Conservation (phyloP, 2,329 filamentous ascomycete genomes). For the Emericellopsis cladophorae region DNA sequence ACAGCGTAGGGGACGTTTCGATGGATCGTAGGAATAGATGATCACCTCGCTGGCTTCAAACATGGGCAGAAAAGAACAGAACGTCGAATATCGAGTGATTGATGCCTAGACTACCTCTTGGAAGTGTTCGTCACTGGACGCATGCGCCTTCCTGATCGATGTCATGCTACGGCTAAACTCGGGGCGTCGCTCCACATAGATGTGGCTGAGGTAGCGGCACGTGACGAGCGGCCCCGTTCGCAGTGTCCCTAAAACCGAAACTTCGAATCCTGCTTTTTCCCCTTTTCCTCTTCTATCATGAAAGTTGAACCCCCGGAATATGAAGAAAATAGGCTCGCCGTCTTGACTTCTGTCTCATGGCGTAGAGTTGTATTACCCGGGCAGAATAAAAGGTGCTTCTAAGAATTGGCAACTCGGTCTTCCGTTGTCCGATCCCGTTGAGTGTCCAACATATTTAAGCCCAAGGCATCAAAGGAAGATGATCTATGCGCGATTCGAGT, state of each 20-base stretch:
- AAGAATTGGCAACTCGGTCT: slow-evolving; percentile 50
- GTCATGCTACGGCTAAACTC: slow-evolving; percentile 2
- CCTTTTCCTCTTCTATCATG: slow-evolving; percentile 14
- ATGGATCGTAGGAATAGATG: too few relatives aligned
- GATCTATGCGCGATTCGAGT: too few relatives aligned
- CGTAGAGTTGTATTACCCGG: slow-evolving; percentile 44
- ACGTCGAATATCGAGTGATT: neutral
- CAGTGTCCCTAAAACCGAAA: neutral
- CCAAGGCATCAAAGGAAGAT: too few relatives aligned
- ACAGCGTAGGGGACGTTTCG: too few relatives aligned
- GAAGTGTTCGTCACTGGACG: neutral
- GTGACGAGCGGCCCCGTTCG: neutral
- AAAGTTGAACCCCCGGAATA: slow-evolving; percentile 46
- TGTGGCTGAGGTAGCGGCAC: neutral
- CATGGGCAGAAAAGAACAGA: neutral
- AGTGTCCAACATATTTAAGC: slow-evolving; percentile 39
- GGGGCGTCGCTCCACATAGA: neutral
- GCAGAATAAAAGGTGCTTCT: slow-evolving; percentile 46
- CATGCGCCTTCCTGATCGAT: neutral
- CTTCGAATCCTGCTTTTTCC: slow-evolving; percentile 4
- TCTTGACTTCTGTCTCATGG: slow-evolving; percentile 21
- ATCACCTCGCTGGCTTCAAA: too few relatives aligned
- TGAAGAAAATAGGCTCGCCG: slow-evolving; percentile 43
- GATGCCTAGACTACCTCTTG: neutral
- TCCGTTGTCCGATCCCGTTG: slow-evolving; percentile 50